Conservation (phyloP, 176 grass and related monocot genomes). For the Cocos nucifera region DNA sequence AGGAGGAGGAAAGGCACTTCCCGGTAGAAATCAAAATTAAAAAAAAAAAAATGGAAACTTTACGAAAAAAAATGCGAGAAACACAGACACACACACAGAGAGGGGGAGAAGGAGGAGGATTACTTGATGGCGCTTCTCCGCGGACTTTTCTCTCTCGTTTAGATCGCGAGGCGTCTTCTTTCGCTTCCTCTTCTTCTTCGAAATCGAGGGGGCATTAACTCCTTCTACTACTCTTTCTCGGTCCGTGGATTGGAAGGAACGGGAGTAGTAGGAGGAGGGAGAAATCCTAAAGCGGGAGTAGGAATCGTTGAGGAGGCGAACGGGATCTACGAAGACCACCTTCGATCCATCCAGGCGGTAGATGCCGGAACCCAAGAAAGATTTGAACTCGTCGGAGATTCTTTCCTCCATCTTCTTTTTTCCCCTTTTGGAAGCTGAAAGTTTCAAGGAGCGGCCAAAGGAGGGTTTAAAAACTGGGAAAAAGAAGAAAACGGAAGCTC, state of each 20-base stretch:
- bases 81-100: background rate
- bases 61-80: background rate
- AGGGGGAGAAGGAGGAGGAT: no score
- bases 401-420: conserved; percentile 25
- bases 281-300: conserved; percentile 55
- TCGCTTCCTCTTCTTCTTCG: conserved; percentile 31
- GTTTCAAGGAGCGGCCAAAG: no score
- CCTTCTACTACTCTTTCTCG: conserved; percentile 9
- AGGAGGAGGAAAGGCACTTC: no score
- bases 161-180: conserved; percentile 26
- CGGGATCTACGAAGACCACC: conserved; percentile 68
- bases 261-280: conserved; percentile 74
- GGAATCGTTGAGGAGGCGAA: conserved; percentile 49
- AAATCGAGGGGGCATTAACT: background rate
- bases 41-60: background rate
- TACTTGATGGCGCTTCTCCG: conserved; percentile 73
- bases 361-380: conserved; percentile 50
- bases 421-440: no score
- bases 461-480: no score
- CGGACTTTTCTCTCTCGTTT: conserved; percentile 47
- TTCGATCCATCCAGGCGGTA: conserved; percentile 26
- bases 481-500: no score
- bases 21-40: no score
- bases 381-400: conserved; percentile 30
- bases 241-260: conserved; percentile 34